These are phyloP conservation scores for Tubosaeta brunneosetosa DNA, from an alignment of 768 basidiomycete species.

Conservation along the genomic window DNA sequence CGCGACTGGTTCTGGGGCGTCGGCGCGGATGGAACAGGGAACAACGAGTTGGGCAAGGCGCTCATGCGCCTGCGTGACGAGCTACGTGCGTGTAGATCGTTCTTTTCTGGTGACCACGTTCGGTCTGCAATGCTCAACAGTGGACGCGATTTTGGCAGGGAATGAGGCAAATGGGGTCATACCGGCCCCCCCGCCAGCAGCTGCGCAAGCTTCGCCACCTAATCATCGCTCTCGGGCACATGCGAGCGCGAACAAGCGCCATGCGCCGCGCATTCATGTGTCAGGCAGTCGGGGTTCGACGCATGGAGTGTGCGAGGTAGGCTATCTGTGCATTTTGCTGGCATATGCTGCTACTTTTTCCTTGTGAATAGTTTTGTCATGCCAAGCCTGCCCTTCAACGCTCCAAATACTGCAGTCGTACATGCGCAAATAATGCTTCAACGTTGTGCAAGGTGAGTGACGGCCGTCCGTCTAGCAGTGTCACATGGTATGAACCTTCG, in stretches of 20 bases:
- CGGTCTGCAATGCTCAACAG: conserved; percentile 1
- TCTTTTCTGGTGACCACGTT: background rate
- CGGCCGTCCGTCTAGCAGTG: background rate
- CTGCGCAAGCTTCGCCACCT: background rate
- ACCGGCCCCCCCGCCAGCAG: background rate
- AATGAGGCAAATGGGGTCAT: conserved; percentile 4
- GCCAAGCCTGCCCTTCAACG: conserved; percentile 52
- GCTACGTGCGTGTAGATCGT: conserved; percentile 35
- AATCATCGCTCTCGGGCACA: conserved; percentile 4
- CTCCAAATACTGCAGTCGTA: conserved; percentile 58
- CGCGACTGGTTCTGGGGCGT: conserved; percentile 76
- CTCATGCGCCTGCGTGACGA: conserved; percentile 57
- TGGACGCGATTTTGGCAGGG: background rate
- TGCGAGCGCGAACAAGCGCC: conserved; percentile 1
- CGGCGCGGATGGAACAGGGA: conserved; percentile 60
- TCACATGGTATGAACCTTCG: background rate
- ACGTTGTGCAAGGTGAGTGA: conserved; percentile 21
- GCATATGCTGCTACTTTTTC: background rate
- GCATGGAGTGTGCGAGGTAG: conserved; percentile 22
- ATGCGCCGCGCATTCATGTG: conserved; percentile 7
- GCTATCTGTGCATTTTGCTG: background rate
- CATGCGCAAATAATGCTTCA: conserved; percentile 46
- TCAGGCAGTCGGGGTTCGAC: conserved; percentile 4
- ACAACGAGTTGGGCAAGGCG: conserved; percentile 70
- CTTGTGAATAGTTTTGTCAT: conserved; percentile 42